Percentiles rank a stretch among this genome's conserved stretches.
Conservation (phyloP, 1,284 basidiomycete species). For the Naganishia cerealis region DNA sequence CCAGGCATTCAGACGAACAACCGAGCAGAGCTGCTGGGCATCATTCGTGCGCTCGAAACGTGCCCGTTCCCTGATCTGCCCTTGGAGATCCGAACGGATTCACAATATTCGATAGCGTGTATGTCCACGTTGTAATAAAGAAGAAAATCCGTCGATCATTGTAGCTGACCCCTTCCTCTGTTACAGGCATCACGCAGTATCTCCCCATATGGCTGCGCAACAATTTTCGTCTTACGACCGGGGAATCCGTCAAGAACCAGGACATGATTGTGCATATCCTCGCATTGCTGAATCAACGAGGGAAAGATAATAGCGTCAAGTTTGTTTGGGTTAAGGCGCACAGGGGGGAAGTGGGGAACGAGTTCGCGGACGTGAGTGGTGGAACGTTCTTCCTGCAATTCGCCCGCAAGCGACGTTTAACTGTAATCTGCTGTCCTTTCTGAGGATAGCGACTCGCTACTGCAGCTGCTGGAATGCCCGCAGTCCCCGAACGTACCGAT, state of each 20-base stretch:
- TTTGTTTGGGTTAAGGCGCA: constrained; percentile 5
- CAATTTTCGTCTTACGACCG: constrained; percentile 40
- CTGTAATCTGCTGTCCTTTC: neutral
- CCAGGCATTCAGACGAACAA: constrained; percentile 55
- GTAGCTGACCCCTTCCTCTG: neutral
- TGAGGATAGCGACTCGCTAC: neutral
- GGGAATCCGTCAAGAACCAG: constrained; percentile 46
- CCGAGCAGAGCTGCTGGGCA: constrained; percentile 51
- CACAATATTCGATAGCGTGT: constrained; percentile 53
- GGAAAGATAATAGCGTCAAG: constrained; percentile 18
- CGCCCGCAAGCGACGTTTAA: neutral
- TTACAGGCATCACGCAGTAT: constrained; percentile 49
- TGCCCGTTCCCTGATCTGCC: constrained; percentile 49
- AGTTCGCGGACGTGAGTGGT: constrained; percentile 4
- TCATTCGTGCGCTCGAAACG: constrained; percentile 52
- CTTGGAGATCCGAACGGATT: constrained; percentile 54
- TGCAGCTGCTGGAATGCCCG: neutral
- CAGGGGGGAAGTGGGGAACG: constrained; percentile 9
- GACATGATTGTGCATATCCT: constrained; percentile 53
- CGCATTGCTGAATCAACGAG: constrained; percentile 46
- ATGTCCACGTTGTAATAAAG: constrained; percentile 26
- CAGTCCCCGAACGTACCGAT: constrained; percentile 5
- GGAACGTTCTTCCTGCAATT: neutral
- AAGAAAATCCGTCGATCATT: neutral
- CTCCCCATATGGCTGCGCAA: constrained; percentile 50